Evolutionary conservation across 2,329 filamentous ascomycete species (phyloP).

Genomic region (Alternaria dauci): DNA sequence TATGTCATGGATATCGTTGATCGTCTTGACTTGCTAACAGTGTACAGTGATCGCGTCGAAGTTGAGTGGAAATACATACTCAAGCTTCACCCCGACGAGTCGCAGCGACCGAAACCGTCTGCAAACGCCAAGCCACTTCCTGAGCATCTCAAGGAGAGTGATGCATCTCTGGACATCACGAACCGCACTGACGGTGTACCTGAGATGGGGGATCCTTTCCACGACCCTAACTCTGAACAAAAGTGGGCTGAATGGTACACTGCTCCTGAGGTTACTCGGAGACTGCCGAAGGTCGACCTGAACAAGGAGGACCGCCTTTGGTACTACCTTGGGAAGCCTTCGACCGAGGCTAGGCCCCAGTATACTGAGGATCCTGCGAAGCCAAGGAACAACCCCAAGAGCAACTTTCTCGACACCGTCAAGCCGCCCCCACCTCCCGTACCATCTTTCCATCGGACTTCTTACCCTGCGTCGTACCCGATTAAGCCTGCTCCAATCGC

Average conservation of each 20-base stretch:
- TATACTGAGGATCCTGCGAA: constrained; percentile 80
- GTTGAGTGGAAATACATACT: constrained; percentile 86
- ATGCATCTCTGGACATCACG: constrained; percentile 54
- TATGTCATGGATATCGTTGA: constrained; percentile 57
- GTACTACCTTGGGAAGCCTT: constrained; percentile 85
- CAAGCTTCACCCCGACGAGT: constrained; percentile 74
- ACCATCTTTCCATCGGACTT: constrained; percentile 38
- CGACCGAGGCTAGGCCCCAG: constrained; percentile 88
- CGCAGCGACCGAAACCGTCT: constrained; percentile 77
- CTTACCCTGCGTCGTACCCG: constrained; percentile 52
- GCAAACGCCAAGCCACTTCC: constrained; percentile 76
- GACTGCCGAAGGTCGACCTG: constrained; percentile 75
- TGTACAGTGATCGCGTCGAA: constrained; percentile 72
- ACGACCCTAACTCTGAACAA: constrained; percentile 54
- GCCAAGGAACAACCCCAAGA: constrained; percentile 70
- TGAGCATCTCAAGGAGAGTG: constrained; percentile 58
- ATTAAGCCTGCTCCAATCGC: constrained; percentile 55
- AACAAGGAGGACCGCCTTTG: constrained; percentile 78
- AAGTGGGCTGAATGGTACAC: constrained; percentile 75
- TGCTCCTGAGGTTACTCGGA: constrained; percentile 50
- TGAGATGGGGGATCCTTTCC: constrained; percentile 57
- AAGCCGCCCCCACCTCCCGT: constrained; percentile 50
- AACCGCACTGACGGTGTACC: constrained; percentile 62
- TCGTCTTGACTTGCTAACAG: constrained; percentile 21
- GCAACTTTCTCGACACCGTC: constrained; percentile 76